Evolutionary conservation across 2,329 filamentous ascomycete genomes (phyloP), one percentile per base, ranked within the genome.

Genomic region (Colletotrichum salicis): DNA sequence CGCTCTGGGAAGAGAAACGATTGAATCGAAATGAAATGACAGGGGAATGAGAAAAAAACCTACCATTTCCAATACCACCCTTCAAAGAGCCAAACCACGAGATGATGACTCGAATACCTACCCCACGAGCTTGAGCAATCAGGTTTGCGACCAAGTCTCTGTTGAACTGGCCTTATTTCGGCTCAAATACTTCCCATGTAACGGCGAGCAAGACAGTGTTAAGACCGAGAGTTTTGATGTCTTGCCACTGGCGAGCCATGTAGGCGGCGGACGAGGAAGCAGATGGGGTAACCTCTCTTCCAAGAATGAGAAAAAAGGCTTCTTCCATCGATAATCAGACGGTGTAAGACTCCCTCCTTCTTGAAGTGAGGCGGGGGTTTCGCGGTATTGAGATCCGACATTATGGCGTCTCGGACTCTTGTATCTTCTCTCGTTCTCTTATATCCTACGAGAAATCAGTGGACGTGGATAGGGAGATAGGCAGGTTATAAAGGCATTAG

Each of bases 121-220:
- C 63, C 15, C 64, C 57, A 5, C 77, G 69, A 1, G 77, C 77
- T 29, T 66, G 76, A 0, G 57, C 27, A 7, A 79, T 75, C 3
- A 79, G 71, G n/a, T 71, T 52, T 45, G 80, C 76, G 3, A 81
- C 71, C 55, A 75, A 73, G 11, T 66, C 35, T 54, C 79, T 80
- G 56, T 77, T 67, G 58, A 80, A 81, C 4, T 54, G n/a, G 13
- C 73, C 78, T 70, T 81, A 77, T 2, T 72, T 67, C 0, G 76
- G 78, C 72, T 80, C 79, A 45, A 80, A 76, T 57, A 74, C 73
- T 52, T 80, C 79, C 80, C 79, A 81, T 0, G 78, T 74, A 1
- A 81, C 76, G 7, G 70, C 75, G 1, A 78, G 77, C 2, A 80
- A 74, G 2, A 80, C 62, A 0, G 80, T 81, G 69, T 82, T 81